phyloP scores from a whole-genome alignment of 1,284 basidiomycete species.

The Laetiporus sulphureus region DNA sequence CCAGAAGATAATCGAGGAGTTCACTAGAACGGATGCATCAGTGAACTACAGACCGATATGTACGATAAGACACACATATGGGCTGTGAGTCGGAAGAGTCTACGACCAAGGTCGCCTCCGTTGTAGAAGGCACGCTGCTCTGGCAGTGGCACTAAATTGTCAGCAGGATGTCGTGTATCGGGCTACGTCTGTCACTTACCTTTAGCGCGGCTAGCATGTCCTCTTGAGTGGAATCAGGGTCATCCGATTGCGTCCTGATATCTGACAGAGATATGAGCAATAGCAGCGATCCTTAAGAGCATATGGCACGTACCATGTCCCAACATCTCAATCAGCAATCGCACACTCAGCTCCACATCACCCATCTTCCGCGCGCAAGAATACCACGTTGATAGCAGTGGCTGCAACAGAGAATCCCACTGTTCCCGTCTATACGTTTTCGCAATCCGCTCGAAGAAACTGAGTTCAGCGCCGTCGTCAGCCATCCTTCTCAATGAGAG shows the following conservation, averaged over 20 bases:
- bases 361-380: slow-evolving; percentile 70
- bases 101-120: slow-evolving; percentile 49
- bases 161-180: too few species aligned
- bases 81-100: slow-evolving; percentile 57
- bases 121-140: slow-evolving; percentile 60
- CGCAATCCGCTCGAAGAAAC: slow-evolving; percentile 86
- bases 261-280: slow-evolving; percentile 10
- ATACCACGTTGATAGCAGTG: slow-evolving; percentile 74
- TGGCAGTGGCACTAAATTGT: slow-evolving; percentile 18
- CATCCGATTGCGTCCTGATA: slow-evolving; percentile 32
- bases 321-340: slow-evolving; percentile 75
- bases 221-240: slow-evolving; percentile 45
- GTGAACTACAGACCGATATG: slow-evolving; percentile 2
- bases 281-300: too few species aligned
- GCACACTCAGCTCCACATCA: slow-evolving; percentile 68
- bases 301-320: slow-evolving; percentile 49
- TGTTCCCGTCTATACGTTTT: slow-evolving; percentile 77
- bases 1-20: slow-evolving; percentile 68
- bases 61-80: slow-evolving; percentile 43
- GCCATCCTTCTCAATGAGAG: not conserved
- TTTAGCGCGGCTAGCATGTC: slow-evolving; percentile 65
- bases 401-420: slow-evolving; percentile 67
- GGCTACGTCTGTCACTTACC: slow-evolving; percentile 38
- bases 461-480: slow-evolving; percentile 22
- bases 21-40: slow-evolving; percentile 38